Evolutionary conservation across 345 rosid genomes (phyloP), one percentile per base, ranked within the genome.

Genomic region (Firmiana major): DNA sequence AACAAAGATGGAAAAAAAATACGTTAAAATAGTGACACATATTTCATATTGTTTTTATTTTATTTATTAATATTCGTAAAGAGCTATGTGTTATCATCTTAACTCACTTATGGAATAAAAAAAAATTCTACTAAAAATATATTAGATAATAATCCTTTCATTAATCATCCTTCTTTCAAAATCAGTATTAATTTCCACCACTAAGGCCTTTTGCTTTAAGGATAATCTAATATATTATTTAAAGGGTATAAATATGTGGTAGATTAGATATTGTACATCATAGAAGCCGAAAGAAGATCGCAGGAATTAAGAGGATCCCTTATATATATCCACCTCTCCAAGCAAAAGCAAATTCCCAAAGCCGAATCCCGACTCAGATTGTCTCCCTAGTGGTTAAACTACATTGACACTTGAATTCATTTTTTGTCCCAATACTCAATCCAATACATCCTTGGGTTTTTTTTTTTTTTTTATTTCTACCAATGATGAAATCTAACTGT

Each of bases 341-440:
- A 10, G 63, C 64, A 60, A 60, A 59, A 60, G 64, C 64, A 26
- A 62, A 62, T 13, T 13, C 40, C 21, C 40, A 62, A 6, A n/a
- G 42, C 66, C 42, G 66, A 62, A 62, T 62, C 42, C 31, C 31
- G 66, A 62, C 9, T 62, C 66, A 31, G 66, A 62, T 62, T 62
- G 66, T 62, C 42, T 62, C 42, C 66, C 10, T 31, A 62, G 21
- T 31, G 66, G 66, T 13, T 28, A 15, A 9, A 62, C 0, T 6
- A 28, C n/a, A 62, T 15, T 13, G 3, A 26, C 38, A 8, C 65
- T 60, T 28, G n/a, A 62, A 31, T 62, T 31, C 12, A 26, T 22
- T 57, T 57, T 58, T 26, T 60, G 5, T 60, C 63, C 28, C 12
- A 19, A 21, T 22, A 3, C 22, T 55, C 26, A 21, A n/a, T 53